Percentiles rank a stretch among this genome's conserved stretches.
Conservation (phyloP, 129 eudicot genomes). For the Sambucus nigra region DNA sequence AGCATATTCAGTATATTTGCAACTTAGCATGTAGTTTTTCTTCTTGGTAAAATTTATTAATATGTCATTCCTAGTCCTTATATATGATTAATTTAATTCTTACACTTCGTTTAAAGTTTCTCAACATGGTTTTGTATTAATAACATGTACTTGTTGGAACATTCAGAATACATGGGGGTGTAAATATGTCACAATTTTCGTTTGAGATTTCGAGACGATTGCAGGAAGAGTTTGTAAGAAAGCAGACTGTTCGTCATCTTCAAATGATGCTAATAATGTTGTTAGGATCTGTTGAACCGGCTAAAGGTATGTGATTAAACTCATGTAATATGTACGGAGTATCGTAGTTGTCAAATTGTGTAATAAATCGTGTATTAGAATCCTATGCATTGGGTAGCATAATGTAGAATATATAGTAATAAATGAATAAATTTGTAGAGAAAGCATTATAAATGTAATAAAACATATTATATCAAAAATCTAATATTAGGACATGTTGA, state of each 20-base stretch:
- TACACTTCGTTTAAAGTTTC: neutral
- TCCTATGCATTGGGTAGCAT: no score
- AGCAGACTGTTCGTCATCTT: slow-evolving; percentile 36
- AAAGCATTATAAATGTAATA: no score
- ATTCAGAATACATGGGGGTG: slow-evolving; percentile 50
- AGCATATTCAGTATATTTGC: no score
- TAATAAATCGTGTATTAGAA: no score
- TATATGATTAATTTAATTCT: neutral
- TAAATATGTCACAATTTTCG: slow-evolving; percentile 47
- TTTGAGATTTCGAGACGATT: slow-evolving; percentile 75
- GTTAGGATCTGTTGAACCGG: slow-evolving; percentile 22
- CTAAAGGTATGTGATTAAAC: slow-evolving; percentile 24
- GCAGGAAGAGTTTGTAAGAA: slow-evolving; percentile 49
- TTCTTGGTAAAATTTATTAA: no score
- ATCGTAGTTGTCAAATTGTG: no score
- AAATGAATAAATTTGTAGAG: no score
- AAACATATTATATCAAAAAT: no score
- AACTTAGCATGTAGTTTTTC: no score
- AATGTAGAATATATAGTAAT: no score
- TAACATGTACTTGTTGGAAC: slow-evolving; percentile 42
- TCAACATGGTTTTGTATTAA: slow-evolving; percentile 3
- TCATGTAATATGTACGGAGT: no score
- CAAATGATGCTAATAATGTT: slow-evolving; percentile 13
- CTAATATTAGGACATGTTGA: no score
- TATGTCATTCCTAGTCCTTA: neutral